These are phyloP conservation scores for Panicum miliaceum DNA, from an alignment of 176 grass and related monocot species.

Conservation along the genomic window DNA sequence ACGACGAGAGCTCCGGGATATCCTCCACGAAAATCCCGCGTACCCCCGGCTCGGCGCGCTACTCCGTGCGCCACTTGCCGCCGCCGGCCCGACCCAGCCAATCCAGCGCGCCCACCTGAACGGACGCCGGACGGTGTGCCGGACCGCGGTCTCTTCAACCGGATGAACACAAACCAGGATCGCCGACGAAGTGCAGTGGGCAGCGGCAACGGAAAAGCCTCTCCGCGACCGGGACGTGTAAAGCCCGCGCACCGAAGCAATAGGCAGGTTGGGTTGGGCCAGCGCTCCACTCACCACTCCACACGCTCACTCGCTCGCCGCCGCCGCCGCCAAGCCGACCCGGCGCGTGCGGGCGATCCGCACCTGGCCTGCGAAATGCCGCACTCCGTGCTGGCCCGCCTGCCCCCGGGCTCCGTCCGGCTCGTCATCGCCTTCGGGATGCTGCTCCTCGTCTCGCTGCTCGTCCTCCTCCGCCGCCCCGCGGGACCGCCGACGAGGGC, in stretches of 20 bases:
- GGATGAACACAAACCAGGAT: neutral
- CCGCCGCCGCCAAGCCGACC: neutral
- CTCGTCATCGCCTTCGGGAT: conserved; percentile 37
- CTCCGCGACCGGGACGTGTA: neutral
- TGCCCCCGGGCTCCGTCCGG: conserved; percentile 21
- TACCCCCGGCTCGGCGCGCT: neutral
- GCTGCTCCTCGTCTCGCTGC: conserved; percentile 44
- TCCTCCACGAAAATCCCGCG: neutral
- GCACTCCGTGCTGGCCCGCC: neutral
- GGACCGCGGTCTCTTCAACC: too few species aligned
- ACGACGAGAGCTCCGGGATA: neutral
- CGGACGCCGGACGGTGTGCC: neutral
- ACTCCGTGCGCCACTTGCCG: neutral
- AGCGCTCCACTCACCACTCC: neutral
- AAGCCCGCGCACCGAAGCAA: conserved; percentile 10
- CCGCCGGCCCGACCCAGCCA: neutral
- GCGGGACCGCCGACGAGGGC: neutral
- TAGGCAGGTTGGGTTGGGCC: neutral
- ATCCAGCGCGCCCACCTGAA: neutral
- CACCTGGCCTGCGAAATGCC: conserved; percentile 41
- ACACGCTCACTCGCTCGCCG: neutral
- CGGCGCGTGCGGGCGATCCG: neutral
- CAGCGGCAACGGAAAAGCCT: neutral
- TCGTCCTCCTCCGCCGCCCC: conserved; percentile 23
- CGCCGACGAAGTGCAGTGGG: neutral